phyloP scores from a whole-genome alignment of 805 yeast genomes.

The Cyberlindnera suaveolens region DNA sequence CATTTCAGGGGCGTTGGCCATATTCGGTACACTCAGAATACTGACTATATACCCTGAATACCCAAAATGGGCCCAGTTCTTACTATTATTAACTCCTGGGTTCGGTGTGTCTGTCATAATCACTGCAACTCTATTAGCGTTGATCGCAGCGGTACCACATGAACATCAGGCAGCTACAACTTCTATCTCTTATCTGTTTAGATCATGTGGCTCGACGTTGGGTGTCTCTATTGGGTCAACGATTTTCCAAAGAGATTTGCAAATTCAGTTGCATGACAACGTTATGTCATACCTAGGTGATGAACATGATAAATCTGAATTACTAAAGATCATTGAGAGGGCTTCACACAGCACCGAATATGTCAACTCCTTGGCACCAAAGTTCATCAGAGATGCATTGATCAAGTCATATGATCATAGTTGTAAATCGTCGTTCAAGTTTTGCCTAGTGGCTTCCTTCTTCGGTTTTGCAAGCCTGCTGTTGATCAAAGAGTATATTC shows the following conservation, averaged over 20 bases:
- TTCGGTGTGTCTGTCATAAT: slow-evolving; percentile 52
- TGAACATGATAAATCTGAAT: slow-evolving; percentile 31
- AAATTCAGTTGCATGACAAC: slow-evolving; percentile 20
- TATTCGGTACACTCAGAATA: slow-evolving; percentile 39
- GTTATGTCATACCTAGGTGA: slow-evolving; percentile 30
- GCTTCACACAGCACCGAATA: slow-evolving; percentile 56
- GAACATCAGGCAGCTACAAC: slow-evolving; percentile 64
- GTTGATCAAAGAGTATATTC: slow-evolving; percentile 50
- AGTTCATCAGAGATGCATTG: slow-evolving; percentile 39
- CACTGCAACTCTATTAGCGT: slow-evolving; percentile 59
- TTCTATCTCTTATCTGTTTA: slow-evolving; percentile 58
- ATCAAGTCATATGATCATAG: slow-evolving; percentile 46
- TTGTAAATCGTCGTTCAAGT: slow-evolving; percentile 47
- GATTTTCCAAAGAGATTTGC: slow-evolving; percentile 45
- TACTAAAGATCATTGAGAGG: slow-evolving; percentile 38
- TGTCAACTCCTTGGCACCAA: slow-evolving; percentile 45
- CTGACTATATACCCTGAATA: slow-evolving; percentile 27
- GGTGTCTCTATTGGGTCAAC: slow-evolving; percentile 63
- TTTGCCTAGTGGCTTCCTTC: slow-evolving; percentile 32
- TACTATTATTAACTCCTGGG: slow-evolving; percentile 43
- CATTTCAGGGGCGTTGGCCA: slow-evolving; percentile 34
- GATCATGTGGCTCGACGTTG: slow-evolving; percentile 60
- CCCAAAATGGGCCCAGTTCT: slow-evolving; percentile 35
- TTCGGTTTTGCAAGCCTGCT: slow-evolving; percentile 37
- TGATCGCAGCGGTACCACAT: slow-evolving; percentile 67